Base-by-base conservation (phyloP, 495 filamentous ascomycete species). In the Elasticomyces elasticus region DNA sequence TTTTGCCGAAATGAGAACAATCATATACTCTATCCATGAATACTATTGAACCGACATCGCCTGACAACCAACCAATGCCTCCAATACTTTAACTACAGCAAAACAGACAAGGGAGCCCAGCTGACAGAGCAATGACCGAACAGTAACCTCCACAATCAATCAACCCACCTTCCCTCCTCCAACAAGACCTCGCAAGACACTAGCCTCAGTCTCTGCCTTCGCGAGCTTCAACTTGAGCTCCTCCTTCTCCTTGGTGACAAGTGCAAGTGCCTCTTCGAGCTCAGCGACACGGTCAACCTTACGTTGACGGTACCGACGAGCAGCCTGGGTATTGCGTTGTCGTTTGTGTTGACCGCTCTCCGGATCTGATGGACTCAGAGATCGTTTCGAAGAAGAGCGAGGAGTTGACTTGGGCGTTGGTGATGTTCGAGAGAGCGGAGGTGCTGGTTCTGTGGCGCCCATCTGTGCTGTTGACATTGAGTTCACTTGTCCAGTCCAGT, bases 221-320 rank as follows among this genome's bases (percentile, higher is more conserved):
- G 61, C 58, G 10, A 63, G 48, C 30, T 52, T 30, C 27, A 63
- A 27, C 28, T 46, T 53, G 19, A 63, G 30, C 19, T 53, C 58
- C 17, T 63, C 61, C 12, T 44, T 23, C 35, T 60, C 61, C 26
- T 30, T 49, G 40, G 26, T 52, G 35, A 61, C 38, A 1, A 55
- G 54, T 26, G 63, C 62, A 9, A 70, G 56, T 11, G 59, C 55
- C 26, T 59, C 52, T 52, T 70, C 67, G 1, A 70, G 61, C 20
- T 56, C 56, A 17, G 50, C 38, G 23, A 68, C 60, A 22, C 66
- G 65, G 49, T 70, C 67, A 13, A 70, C 56, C 31, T 66, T 66
- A 37, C 66, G 64, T 38, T 70, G 67, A 7, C 67, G 64, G 44
- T 70, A 70, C 11, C 64, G 56, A 2, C 66, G 58, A 24, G 67